phyloP scores from a whole-genome alignment of 2,329 filamentous ascomycete genomes.

The Fusarium sp. region DNA sequence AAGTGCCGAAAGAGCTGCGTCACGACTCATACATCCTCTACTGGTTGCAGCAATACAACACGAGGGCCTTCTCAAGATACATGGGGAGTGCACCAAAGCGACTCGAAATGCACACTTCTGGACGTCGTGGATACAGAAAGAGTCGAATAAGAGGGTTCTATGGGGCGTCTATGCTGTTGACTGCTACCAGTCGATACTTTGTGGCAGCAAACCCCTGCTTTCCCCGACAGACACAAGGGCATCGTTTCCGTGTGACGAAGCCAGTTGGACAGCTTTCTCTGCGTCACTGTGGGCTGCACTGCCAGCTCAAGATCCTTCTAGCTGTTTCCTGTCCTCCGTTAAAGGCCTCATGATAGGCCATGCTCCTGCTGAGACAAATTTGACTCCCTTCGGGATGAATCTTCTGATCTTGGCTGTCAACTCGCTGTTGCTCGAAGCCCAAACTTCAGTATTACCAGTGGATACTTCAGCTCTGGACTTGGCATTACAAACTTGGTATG shows the following conservation, averaged over 20 bases:
- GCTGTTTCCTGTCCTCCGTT: neutral
- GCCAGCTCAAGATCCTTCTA: neutral
- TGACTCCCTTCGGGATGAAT: neutral
- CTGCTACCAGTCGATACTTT: slow-evolving; percentile 3
- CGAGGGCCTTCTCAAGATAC: neutral
- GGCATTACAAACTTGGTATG: neutral
- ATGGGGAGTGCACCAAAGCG: neutral
- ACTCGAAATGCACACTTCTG: neutral
- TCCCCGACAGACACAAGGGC: slow-evolving; percentile 2
- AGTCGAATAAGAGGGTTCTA: neutral
- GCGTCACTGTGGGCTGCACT: neutral
- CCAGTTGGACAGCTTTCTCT: neutral
- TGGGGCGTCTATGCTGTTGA: neutral
- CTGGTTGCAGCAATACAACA: neutral
- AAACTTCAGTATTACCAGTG: neutral
- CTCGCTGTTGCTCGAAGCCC: neutral
- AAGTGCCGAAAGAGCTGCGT: neutral
- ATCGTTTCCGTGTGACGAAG: neutral
- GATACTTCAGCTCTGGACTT: neutral
- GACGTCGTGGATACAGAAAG: neutral
- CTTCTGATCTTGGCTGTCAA: neutral
- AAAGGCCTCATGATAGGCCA: neutral
- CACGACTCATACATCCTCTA: neutral
- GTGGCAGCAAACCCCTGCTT: slow-evolving; percentile 4
- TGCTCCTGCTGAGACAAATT: neutral